Evolutionary conservation across 139 green algal species (phyloP).

Genomic region (Closterium sp.): DNA sequence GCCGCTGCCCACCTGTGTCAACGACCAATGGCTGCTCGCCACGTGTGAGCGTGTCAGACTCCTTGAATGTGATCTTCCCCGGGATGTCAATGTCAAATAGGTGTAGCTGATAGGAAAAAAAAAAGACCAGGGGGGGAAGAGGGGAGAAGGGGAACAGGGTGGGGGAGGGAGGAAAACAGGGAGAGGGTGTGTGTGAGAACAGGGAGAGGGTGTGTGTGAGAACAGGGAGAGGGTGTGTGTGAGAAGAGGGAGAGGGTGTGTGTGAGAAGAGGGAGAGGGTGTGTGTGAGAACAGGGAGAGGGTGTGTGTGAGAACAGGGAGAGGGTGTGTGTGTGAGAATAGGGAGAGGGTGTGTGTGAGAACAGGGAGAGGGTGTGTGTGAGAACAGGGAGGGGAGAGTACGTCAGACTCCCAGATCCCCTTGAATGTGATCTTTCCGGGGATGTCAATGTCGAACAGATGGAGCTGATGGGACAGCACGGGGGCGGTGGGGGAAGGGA

Average conservation of each 20-base stretch:
- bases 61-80: conserved; percentile 95
- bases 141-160: not conserved
- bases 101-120: not conserved
- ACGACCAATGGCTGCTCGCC: conserved; percentile 72
- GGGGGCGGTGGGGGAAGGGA: not conserved
- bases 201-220: conserved; percentile 69
- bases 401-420: conserved; percentile 91
- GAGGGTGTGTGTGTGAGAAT: conserved; percentile 78
- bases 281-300: not conserved
- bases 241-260: not conserved
- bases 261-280: not conserved
- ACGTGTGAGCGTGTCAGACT: conserved; percentile 85
- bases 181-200: not conserved
- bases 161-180: not conserved
- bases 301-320: not conserved
- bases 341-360: too few species aligned
- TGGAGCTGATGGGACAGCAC: conserved; percentile 60
- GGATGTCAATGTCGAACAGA: conserved; percentile 99
- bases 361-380: not conserved
- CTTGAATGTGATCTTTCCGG: conserved; percentile 94
- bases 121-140: too few species aligned
- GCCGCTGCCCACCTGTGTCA: conserved; percentile 71
- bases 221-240: conserved; percentile 71
- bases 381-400: conserved; percentile 53
- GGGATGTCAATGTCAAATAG: conserved; percentile 99